Evolutionary conservation across 768 basidiomycete species (phyloP).

Genomic region (Gloeopeniophorella convolvens): DNA sequence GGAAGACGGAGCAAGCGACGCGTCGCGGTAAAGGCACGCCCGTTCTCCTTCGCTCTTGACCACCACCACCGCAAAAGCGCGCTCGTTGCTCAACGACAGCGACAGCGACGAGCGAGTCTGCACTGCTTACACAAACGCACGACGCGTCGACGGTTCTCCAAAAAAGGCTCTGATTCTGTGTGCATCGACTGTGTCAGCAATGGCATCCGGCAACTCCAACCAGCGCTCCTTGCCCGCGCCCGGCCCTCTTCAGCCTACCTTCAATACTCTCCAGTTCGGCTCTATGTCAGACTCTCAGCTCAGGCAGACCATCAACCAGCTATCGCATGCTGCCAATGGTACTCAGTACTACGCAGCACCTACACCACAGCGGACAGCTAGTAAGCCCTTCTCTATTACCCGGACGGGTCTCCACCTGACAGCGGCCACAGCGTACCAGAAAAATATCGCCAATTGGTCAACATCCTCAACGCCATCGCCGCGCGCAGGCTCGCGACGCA

Average conservation of each 20-base stretch:
- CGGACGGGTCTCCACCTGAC: slow-evolving; percentile 4
- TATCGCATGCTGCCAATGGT: slow-evolving; percentile 32
- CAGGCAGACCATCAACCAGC: slow-evolving; percentile 53
- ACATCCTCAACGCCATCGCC: slow-evolving; percentile 50
- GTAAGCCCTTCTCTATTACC: neutral
- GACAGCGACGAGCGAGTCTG: neutral
- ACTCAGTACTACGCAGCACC: slow-evolving; percentile 30
- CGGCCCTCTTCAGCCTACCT: neutral
- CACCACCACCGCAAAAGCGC: neutral
- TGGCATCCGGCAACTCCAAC: slow-evolving; percentile 11
- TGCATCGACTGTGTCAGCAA: slow-evolving; percentile 16
- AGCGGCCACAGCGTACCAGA: slow-evolving; percentile 44
- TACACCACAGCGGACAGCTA: slow-evolving; percentile 25
- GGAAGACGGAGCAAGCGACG: slow-evolving; percentile 3
- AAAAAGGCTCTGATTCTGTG: slow-evolving; percentile 16
- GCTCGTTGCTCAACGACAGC: neutral
- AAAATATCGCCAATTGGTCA: slow-evolving; percentile 69
- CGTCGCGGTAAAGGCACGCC: slow-evolving; percentile 5
- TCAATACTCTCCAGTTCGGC: slow-evolving; percentile 28
- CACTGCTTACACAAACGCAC: slow-evolving; percentile 11
- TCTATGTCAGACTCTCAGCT: slow-evolving; percentile 58
- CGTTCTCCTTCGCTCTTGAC: neutral
- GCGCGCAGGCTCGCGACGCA: slow-evolving; percentile 37
- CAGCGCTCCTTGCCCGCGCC: slow-evolving; percentile 11
- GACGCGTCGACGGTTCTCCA: slow-evolving; percentile 29